Evolutionary conservation across 495 filamentous ascomycete genomes (phyloP).

Genomic region (Lasiosphaeria ovina): DNA sequence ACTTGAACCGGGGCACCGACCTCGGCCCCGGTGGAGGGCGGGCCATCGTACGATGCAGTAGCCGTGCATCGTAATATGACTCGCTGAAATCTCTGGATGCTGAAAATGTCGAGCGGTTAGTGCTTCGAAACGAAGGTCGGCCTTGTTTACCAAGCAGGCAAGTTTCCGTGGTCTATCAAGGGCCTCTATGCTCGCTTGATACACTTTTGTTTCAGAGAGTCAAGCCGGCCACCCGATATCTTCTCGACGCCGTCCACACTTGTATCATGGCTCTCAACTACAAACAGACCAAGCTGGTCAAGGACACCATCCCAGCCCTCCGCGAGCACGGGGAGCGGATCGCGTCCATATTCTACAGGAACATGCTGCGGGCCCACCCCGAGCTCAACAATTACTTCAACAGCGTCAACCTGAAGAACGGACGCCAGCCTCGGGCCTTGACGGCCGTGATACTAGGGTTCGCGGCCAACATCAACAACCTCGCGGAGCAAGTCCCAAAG

Average conservation of each 20-base stretch:
- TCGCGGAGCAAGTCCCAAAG: slow-evolving; percentile 60
- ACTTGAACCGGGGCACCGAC: too few relatives aligned
- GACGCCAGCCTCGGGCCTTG: slow-evolving; percentile 64
- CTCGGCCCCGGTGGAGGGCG: too few relatives aligned
- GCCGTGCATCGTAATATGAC: too few relatives aligned
- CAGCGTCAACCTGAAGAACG: slow-evolving; percentile 63
- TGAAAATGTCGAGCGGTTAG: too few relatives aligned
- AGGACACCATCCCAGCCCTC: slow-evolving; percentile 49
- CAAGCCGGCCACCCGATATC: neutral
- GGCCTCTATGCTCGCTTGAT: too few relatives aligned
- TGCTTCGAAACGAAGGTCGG: too few relatives aligned
- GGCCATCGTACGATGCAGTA: too few relatives aligned
- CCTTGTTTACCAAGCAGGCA: too few relatives aligned
- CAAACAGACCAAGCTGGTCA: slow-evolving; percentile 42
- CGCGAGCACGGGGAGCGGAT: slow-evolving; percentile 64
- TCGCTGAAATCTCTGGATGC: too few relatives aligned
- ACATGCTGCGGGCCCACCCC: slow-evolving; percentile 63
- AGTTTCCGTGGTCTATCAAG: too few relatives aligned
- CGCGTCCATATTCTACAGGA: slow-evolving; percentile 65
- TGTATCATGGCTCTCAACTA: slow-evolving; percentile 42
- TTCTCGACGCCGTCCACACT: too few relatives aligned
- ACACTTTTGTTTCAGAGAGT: neutral
- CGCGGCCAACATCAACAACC: slow-evolving; percentile 67
- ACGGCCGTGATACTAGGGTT: slow-evolving; percentile 66
- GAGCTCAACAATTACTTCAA: slow-evolving; percentile 69